Evolutionary conservation across 2,329 filamentous ascomycete genomes (phyloP).

Genomic region (Ophiocordyceps australis): DNA sequence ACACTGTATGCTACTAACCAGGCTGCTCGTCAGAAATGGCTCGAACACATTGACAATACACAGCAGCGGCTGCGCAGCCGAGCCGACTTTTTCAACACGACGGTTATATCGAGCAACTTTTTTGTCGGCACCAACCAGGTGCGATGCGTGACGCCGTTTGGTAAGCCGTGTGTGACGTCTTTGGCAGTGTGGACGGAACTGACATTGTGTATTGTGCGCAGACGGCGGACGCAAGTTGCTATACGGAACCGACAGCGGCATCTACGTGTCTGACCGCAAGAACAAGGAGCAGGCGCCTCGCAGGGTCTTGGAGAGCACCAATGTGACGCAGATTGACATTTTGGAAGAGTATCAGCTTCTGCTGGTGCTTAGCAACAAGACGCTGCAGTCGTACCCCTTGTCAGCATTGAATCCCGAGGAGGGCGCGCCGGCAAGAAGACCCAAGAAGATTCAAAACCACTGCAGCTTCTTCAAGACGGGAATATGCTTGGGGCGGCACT

Average conservation of each 20-base stretch:
- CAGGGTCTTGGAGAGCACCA: constrained; percentile 68
- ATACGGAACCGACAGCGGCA: constrained; percentile 84
- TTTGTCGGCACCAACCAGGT: constrained; percentile 58
- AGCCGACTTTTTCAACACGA: constrained; percentile 78
- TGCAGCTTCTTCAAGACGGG: constrained; percentile 98
- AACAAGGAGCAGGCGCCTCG: constrained; percentile 67
- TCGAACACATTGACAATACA: constrained; percentile 84
- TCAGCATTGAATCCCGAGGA: constrained; percentile 77
- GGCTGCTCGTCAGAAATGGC: constrained; percentile 84
- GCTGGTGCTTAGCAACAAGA: constrained; percentile 84
- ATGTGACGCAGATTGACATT: constrained; percentile 89
- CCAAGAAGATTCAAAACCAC: constrained; percentile 92
- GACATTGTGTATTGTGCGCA: too few relatives aligned
- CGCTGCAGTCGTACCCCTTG: constrained; percentile 73
- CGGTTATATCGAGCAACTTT: constrained; percentile 38
- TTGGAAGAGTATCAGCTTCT: constrained; percentile 89
- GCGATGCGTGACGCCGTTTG: constrained; percentile 86
- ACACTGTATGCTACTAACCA: constrained; percentile 77
- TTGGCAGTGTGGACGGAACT: too few relatives aligned
- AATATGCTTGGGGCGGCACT: constrained; percentile 80
- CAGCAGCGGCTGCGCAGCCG: constrained; percentile 75
- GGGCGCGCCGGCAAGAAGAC: constrained; percentile 61
- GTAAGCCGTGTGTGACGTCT: too few relatives aligned
- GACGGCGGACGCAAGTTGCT: constrained; percentile 91
- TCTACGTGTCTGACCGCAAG: constrained; percentile 83